Evolutionary conservation across 192 early-diverging fungal genomes (phyloP).

Genomic region (Podila horticola): DNA sequence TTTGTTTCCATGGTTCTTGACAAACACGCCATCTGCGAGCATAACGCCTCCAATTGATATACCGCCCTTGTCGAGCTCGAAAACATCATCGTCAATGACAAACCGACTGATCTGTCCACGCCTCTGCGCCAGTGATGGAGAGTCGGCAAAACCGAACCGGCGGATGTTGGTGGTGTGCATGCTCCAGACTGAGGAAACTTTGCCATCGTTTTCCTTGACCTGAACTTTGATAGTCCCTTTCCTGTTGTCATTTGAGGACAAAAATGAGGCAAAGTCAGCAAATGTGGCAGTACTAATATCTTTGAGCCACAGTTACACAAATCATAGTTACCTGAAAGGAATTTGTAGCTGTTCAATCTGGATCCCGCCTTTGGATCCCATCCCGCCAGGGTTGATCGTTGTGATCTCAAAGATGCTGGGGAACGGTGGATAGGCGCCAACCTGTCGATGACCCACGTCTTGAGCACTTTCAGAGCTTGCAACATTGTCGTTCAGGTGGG

Average conservation of each 20-base stretch:
- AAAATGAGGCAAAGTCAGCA: neutral
- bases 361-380: slow-evolving; percentile 74
- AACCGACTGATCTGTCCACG: slow-evolving; percentile 8
- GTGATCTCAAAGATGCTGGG: slow-evolving; percentile 69
- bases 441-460: neutral
- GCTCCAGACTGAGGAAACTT: slow-evolving; percentile 46
- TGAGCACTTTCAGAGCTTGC: neutral
- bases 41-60: neutral
- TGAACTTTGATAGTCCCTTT: slow-evolving; percentile 34
- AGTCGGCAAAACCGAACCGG: slow-evolving; percentile 60
- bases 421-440: slow-evolving; percentile 43
- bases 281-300: neutral
- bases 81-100: slow-evolving; percentile 39
- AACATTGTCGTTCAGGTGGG: slow-evolving; percentile 38
- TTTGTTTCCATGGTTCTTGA: neutral
- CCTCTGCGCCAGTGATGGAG: slow-evolving; percentile 25
- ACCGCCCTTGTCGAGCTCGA: slow-evolving; percentile 48
- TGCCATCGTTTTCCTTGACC: slow-evolving; percentile 14
- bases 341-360: slow-evolving; percentile 71
- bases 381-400: slow-evolving; percentile 71
- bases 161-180: slow-evolving; percentile 73
- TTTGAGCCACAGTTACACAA: no score
- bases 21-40: slow-evolving; percentile 9
- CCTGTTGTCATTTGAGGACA: neutral
- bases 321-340: slow-evolving; percentile 66